Base-by-base conservation (phyloP, 305 asterid species). In the Salvia sclarea region DNA sequence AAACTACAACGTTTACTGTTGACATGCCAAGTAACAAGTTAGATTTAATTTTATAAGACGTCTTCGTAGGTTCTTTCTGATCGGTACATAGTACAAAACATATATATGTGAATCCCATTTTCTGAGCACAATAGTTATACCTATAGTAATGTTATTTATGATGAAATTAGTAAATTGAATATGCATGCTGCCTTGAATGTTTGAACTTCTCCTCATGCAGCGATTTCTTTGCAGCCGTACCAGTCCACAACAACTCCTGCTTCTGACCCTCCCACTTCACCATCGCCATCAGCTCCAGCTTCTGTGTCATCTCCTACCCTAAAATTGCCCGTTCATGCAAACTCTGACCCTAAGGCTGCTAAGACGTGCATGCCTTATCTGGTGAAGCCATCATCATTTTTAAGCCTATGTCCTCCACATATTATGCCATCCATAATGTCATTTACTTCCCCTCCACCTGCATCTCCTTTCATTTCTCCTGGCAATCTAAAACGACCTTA, bases 361-460 rank as follows among this genome's bases (percentile, higher is more conserved):
- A 60, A 53, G 14, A 83, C 76, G 61, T 73, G 68, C 66, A 70
- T 84, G 49, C 62, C 86, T 35, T 83, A 82, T 75, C 83, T 90
- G 60, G 91, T 85, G 71, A 92, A 71, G 71, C 96, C 98, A 8
- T 85, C 97, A 16, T 68, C 86, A n/a, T 82, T 92, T 69, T 82
- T 79, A 43, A 78, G 79, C 57, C 86, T 86, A 37, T 76, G 83
- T 31, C 74, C 90, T 55, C 81, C 84, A 18, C 70, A 76, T 61
- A 67, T 76, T 77, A 64, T 73, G 64, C 89, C 85, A 16, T 84
- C 95, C 5, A 64, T 82, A 68, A 73, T 86, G 73, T 76, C 93
- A 62, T 65, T 89, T 60, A 61, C 79, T 65, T 86, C 85, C 63
- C 72, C 90, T 73, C 41, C 41, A 35, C 41, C 41, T 7, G 89